These are phyloP conservation scores for Neurospora tetraspora DNA, from an alignment of 495 filamentous ascomycete genomes.

Conservation along the genomic window DNA sequence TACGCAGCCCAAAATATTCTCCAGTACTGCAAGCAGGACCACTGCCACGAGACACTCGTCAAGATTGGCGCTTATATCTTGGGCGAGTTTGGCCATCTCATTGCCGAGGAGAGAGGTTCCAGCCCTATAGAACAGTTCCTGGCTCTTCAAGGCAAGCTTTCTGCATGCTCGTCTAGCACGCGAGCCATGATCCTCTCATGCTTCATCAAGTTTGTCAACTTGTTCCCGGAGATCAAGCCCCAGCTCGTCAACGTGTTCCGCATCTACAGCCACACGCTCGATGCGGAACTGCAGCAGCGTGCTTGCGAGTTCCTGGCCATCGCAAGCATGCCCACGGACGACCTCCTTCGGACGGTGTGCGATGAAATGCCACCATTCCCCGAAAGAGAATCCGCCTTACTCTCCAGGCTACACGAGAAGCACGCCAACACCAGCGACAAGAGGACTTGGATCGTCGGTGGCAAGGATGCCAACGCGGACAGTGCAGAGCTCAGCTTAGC, in stretches of 20 bases:
- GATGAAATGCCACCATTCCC: constrained; percentile 99
- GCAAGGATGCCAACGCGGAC: constrained; percentile 83
- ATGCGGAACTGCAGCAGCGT: constrained; percentile 91
- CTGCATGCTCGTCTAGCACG: constrained; percentile 78
- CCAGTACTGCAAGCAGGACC: constrained; percentile 79
- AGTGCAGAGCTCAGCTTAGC: constrained; percentile 69
- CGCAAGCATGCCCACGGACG: constrained; percentile 77
- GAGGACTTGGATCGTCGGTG: constrained; percentile 91
- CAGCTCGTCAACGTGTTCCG: constrained; percentile 85
- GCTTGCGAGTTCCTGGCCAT: constrained; percentile 92
- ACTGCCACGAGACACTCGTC: constrained; percentile 91
- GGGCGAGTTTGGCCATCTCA: constrained; percentile 94
- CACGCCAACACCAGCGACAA: constrained; percentile 85
- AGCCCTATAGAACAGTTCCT: constrained; percentile 97
- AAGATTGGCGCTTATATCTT: constrained; percentile 96
- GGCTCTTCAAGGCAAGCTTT: constrained; percentile 83
- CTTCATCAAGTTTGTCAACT: constrained; percentile 95
- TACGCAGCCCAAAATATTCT: constrained; percentile 92
- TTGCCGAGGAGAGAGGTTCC: constrained; percentile 86
- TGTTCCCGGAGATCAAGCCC: constrained; percentile 98
- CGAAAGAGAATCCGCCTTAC: constrained; percentile 79
- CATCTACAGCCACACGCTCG: constrained; percentile 86
- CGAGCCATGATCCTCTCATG: constrained; percentile 88
- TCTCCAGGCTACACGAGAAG: constrained; percentile 89
- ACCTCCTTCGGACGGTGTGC: constrained; percentile 88